Base-by-base conservation (phyloP, 495 filamentous ascomycete genomes). In the Talaromyces adpressus region DNA sequence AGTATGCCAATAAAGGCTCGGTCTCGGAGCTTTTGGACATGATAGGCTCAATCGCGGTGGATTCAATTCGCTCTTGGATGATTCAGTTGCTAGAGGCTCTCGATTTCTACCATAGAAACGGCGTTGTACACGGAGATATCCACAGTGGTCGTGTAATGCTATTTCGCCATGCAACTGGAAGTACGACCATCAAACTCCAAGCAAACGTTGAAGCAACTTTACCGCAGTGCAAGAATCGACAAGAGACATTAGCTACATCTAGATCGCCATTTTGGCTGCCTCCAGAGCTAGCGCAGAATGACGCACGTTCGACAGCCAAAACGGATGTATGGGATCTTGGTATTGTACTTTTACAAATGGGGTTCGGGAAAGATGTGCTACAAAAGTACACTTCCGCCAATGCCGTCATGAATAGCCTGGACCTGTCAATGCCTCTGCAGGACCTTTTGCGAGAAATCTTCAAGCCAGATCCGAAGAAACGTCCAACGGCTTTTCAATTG, bases 251-350 rank as follows among this genome's bases (percentile, higher is more conserved):
- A 18, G 78, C 84, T 30, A 78, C 84, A 6, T 86, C 87, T 11
- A 88, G 87, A 68, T 92, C 92, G 4, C 83, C 87, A 7, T 89
- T 89, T 66, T 98, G 93, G 93, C 70, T 88, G 27, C 86, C 93
- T 5, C 89, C 92, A 16, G 93, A 98, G 72, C 74, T 90, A 41
- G 83, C 88, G 2, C 82, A 85, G 51, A 79, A 79, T 25, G 78
- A 80, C 54, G 76, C 82, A 0, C 78, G 84, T 51, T 81, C 81
- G 27, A 89, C 86, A 9, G 86, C 88, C 67, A 96, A 95, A 72
- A 90, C 91, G 0, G 95, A 98, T 73, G 84, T 98, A 14, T 98
- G 94, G 94, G 88, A 96, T 66, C 84, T 98, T 66, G 94, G 94
- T 4, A 84, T 97, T 45, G 81, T 96, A 20, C 86, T 96, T 66